Conservation (phyloP, 495 filamentous ascomycete species). For the Annulohypoxylon maeteangense region DNA sequence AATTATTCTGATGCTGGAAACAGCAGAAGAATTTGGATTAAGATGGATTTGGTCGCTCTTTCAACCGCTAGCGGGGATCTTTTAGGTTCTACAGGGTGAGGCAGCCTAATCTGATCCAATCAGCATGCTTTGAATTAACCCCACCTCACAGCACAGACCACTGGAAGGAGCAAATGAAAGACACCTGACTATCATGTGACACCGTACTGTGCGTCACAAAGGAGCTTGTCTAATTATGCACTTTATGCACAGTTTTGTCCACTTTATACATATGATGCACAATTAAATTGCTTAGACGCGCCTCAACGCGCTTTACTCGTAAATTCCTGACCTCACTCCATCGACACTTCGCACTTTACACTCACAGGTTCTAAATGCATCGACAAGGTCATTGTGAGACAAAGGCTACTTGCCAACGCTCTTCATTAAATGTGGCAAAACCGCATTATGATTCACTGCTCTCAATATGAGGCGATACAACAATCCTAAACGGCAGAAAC, state of each 20-base stretch:
- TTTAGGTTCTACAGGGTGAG: constrained; percentile 17
- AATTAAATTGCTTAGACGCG: constrained; percentile 19
- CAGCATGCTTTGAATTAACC: background rate
- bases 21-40: constrained; percentile 46
- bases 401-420: constrained; percentile 9
- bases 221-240: constrained; percentile 3
- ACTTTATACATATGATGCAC: constrained; percentile 1
- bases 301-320: constrained; percentile 20
- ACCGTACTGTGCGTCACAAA: constrained; percentile 14
- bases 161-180: background rate
- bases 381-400: background rate
- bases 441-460: constrained; percentile 7
- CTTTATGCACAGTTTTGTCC: constrained; percentile 13
- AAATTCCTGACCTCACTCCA: background rate
- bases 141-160: constrained; percentile 26
- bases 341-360: background rate
- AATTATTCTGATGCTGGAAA: constrained; percentile 47
- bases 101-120: constrained; percentile 13
- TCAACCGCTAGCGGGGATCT: constrained; percentile 43
- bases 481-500: constrained; percentile 1
- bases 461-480: constrained; percentile 33
- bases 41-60: constrained; percentile 45
- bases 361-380: constrained; percentile 16
- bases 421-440: constrained; percentile 4
- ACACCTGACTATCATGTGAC: constrained; percentile 46